Base-by-base conservation (phyloP, 371 early-diverging fungal species). In the Furculomyces boomerangus region DNA sequence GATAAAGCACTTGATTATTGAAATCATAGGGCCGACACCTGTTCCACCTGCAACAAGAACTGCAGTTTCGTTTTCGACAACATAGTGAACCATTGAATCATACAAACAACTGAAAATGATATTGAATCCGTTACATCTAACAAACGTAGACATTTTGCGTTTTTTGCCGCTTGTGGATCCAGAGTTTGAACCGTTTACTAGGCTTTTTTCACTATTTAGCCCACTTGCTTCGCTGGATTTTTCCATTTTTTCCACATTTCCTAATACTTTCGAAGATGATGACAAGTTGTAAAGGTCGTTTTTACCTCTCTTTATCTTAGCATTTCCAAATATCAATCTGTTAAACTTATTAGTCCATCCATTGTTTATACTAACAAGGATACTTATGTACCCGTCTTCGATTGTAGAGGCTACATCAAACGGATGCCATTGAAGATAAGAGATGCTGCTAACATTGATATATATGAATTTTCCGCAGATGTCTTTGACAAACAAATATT, bases 351-450 rank as follows among this genome's bases (percentile, higher is more conserved):
- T 3, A 3, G 29, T 3, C 52, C 52, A 51, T 14, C 37, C 52
- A 50, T 27, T 27, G 16, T 25, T n/a, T 22, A 22, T 24, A 3
- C 8, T 13, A 14, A 51, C 26, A 22, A 51, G 24, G 14, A 51
- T 13, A 35, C 52, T 51, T 32, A 35, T 51, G 58, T 79, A 86
- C 53, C 77, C 78, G 56, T 88, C 88, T 61, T 83, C 76, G 0
- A 87, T 88, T 16, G 84, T 80, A 22, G 83, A 84, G 24, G 90
- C 87, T 30, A 90, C 72, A 20, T 88, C 88, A 64, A 87, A 88
- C 1, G 90, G 89, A 60, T 90, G 90, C 86, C 86, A 88, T 62
- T 90, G 66, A 57, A 64, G 56, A 25, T 63, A 55, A 48, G 80
- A 74, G 5, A 85, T 56, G 1, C 67, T 72, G 2, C 82, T 83